Percentiles rank a stretch among this genome's conserved stretches.
Conservation (phyloP, 73 alveolate genomes). For the Paramecium biaurelia region DNA sequence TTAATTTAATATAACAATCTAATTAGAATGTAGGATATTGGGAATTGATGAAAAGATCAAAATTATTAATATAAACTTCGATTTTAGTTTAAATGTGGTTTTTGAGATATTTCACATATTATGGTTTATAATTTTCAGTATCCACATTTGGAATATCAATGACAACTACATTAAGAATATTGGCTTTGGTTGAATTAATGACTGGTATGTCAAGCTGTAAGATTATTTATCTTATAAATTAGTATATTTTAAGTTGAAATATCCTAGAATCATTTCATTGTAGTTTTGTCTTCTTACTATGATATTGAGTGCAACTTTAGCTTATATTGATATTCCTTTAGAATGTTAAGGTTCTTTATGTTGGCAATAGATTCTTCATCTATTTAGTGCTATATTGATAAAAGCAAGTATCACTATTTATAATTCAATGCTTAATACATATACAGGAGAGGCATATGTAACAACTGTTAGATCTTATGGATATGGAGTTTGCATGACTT, state of each 20-base stretch:
- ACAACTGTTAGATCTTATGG: conserved; percentile 60
- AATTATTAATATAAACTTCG: neutral
- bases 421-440: conserved; percentile 57
- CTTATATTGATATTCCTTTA: neutral
- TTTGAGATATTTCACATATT: conserved; percentile 61
- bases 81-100: conserved; percentile 53
- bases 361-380: conserved; percentile 7
- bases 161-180: neutral
- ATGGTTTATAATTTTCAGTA: conserved; percentile 48
- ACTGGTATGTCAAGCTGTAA: conserved; percentile 35
- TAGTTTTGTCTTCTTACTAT: conserved; percentile 17
- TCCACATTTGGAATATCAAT: conserved; percentile 47
- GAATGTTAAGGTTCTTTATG: neutral
- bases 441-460: conserved; percentile 59
- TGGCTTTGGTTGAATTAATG: neutral
- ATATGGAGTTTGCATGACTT: conserved; percentile 59
- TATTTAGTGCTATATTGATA: conserved; percentile 35
- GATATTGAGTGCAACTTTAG: neutral
- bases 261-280: neutral
- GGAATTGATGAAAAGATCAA: neutral
- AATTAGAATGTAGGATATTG: neutral
- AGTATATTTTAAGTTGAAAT: conserved; percentile 45
- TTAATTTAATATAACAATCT: neutral
- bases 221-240: neutral
- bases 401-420: conserved; percentile 28